Conservation (phyloP, 306 rosid species). For the Medicago ruthenica region DNA sequence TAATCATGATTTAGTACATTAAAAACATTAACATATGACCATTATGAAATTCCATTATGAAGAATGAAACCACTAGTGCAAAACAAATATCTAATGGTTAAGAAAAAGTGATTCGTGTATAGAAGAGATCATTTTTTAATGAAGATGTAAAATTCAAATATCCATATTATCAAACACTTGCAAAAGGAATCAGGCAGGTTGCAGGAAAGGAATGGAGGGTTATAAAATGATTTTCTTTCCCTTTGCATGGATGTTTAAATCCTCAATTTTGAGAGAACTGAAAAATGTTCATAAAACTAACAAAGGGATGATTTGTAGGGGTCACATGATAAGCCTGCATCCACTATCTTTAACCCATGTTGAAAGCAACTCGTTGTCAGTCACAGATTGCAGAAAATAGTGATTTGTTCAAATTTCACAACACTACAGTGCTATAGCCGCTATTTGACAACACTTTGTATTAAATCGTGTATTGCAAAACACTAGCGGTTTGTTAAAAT, state of each 20-base stretch:
- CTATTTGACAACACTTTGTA: not conserved
- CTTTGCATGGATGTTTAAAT: not conserved
- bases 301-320: not conserved
- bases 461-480: not conserved
- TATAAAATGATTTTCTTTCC: not conserved
- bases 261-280: not conserved
- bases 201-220: not conserved
- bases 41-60: not conserved
- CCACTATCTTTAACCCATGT: not conserved
- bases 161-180: conserved; percentile 6
- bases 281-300: conserved; percentile 14
- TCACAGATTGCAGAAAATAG: not conserved
- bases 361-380: not conserved
- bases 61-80: conserved; percentile 35
- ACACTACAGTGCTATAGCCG: not conserved
- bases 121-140: not conserved
- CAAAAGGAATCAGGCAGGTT: conserved; percentile 3
- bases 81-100: conserved; percentile 9
- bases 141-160: conserved; percentile 25
- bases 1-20: conserved; percentile 1
- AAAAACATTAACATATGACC: not conserved
- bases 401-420: not conserved
- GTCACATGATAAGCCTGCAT: conserved; percentile 2
- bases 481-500: not conserved
- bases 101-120: conserved; percentile 12